Evolutionary conservation across 441 rosid species (phyloP).

Genomic region (Populus trichocarpa): DNA sequence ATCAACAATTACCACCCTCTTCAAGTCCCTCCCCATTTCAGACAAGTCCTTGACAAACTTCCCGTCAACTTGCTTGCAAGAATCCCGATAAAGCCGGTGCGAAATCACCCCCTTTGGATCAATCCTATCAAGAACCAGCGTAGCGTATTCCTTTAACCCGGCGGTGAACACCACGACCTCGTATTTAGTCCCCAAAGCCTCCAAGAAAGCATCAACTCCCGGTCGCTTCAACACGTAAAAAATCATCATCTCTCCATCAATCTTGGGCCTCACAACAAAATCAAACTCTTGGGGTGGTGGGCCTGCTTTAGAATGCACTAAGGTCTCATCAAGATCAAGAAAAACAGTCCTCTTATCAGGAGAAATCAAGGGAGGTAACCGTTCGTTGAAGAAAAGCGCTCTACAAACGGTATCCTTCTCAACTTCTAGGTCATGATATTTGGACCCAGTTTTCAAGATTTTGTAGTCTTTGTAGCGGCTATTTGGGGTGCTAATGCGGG

Average conservation of each 20-base stretch:
- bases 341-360: conserved; percentile 54
- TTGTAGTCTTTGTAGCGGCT: conserved; percentile 48
- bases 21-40: conserved; percentile 51
- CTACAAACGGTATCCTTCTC: conserved; percentile 14
- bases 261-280: conserved; percentile 55
- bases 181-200: conserved; percentile 41
- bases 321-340: conserved; percentile 87
- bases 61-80: conserved; percentile 61
- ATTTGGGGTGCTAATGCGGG: conserved; percentile 33
- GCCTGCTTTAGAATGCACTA: conserved; percentile 68
- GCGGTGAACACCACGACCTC: conserved; percentile 90
- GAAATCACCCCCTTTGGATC: conserved; percentile 50
- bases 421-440: neutral
- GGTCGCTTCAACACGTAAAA: conserved; percentile 84
- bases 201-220: conserved; percentile 67
- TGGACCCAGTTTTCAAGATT: conserved; percentile 30
- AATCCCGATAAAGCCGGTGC: conserved; percentile 58
- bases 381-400: conserved; percentile 23
- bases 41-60: conserved; percentile 70
- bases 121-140: conserved; percentile 56
- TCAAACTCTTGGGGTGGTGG: conserved; percentile 56
- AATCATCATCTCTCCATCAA: conserved; percentile 56
- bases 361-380: conserved; percentile 36
- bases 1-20: conserved; percentile 56
- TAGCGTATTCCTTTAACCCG: conserved; percentile 70